Evolutionary conservation across 345 rosid species (phyloP).

Genomic region (Gossypium australe): DNA sequence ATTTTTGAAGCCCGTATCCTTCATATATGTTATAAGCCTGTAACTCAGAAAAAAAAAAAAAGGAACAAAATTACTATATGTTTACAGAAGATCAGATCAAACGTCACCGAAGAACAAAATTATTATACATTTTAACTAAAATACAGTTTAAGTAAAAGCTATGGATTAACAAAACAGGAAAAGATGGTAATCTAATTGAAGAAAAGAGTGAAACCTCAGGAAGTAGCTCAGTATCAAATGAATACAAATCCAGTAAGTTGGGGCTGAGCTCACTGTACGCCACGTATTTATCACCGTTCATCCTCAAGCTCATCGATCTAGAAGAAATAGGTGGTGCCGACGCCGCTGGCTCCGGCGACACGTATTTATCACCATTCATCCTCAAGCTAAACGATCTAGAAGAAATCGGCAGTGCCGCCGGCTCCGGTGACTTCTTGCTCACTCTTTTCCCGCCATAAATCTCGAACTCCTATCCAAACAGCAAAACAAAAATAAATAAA

Average conservation of each 20-base stretch:
- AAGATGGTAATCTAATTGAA: not conserved
- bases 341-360: slow-evolving; percentile 7
- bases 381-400: slow-evolving; percentile 43
- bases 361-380: slow-evolving; percentile 29
- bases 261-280: slow-evolving; percentile 33
- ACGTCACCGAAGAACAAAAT: not conserved
- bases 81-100: not conserved
- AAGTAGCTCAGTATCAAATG: slow-evolving; percentile 49
- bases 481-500: not conserved
- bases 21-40: not conserved
- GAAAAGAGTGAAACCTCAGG: slow-evolving; percentile 29
- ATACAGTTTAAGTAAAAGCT: not conserved
- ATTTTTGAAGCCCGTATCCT: too few species aligned
- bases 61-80: too few species aligned
- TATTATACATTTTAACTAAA: not conserved
- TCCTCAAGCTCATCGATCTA: slow-evolving; percentile 43
- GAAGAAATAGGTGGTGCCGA: slow-evolving; percentile 20
- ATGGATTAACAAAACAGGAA: not conserved
- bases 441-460: slow-evolving; percentile 16
- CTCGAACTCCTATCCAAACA: slow-evolving; percentile 30
- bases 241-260: slow-evolving; percentile 53
- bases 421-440: slow-evolving; percentile 26
- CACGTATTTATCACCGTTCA: slow-evolving; percentile 30
- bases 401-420: slow-evolving; percentile 19
- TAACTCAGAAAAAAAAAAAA: not conserved